These are phyloP conservation scores for Saccharomycopsis vini DNA, from an alignment of 805 yeast species.

Conservation along the genomic window DNA sequence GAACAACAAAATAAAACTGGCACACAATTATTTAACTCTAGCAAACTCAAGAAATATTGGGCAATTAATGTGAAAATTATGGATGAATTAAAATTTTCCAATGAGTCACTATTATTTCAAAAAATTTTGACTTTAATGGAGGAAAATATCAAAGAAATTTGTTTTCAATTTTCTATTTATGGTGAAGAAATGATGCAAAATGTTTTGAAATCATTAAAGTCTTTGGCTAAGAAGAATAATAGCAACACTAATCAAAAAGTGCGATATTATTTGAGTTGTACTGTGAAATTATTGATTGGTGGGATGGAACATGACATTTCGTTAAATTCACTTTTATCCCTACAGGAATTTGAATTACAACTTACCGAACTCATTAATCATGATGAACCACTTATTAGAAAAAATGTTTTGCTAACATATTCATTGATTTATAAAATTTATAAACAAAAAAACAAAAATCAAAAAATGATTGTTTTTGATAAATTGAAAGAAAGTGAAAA, in stretches of 20 bases:
- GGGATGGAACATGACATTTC: too few species aligned
- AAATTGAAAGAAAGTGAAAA: too few species aligned
- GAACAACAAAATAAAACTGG: not conserved
- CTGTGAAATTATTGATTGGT: not conserved
- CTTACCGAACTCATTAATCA: not conserved
- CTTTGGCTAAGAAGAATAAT: not conserved
- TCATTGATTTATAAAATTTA: conserved; percentile 4
- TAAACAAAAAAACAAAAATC: too few species aligned
- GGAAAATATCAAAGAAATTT: conserved; percentile 5
- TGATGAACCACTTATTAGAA: conserved; percentile 9
- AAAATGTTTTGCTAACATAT: conserved; percentile 6
- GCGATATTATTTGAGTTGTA: conserved; percentile 1
- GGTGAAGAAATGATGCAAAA: not conserved
- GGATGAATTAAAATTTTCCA: not conserved
- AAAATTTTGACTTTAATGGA: conserved; percentile 1
- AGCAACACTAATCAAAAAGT: too few species aligned
- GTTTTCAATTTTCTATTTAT: not conserved
- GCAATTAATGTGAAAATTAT: conserved; percentile 1
- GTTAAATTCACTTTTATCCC: too few species aligned
- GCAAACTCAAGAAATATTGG: conserved; percentile 7
- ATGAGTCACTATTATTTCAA: not conserved
- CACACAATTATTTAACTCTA: not conserved
- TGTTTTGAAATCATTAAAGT: not conserved
- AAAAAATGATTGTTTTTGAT: too few species aligned
- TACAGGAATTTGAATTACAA: not conserved